These are phyloP conservation scores for Boletus sp. DNA, from an alignment of 768 basidiomycete genomes.

Conservation along the genomic window DNA sequence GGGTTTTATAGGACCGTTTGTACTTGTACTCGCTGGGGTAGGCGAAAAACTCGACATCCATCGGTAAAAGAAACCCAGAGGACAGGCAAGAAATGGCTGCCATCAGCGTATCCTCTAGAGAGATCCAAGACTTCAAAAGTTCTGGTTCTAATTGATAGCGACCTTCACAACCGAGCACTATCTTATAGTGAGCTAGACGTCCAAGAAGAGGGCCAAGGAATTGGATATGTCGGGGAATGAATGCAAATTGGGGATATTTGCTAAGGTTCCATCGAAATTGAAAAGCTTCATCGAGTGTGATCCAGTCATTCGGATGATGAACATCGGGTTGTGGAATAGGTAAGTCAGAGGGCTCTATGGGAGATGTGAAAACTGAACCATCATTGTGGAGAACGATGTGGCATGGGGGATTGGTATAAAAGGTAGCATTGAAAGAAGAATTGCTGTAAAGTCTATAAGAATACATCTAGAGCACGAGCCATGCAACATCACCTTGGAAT, in stretches of 20 bases:
- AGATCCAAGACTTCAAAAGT: neutral
- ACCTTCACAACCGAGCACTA: neutral
- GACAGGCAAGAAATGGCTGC: neutral
- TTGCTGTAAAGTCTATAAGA: no score
- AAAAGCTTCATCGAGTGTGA: no score
- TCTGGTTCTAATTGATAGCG: neutral
- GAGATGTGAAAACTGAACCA: no score
- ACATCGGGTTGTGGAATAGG: no score
- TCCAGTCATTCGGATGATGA: no score
- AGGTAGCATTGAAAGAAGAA: no score
- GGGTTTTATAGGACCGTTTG: neutral
- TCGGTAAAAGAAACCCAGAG: neutral
- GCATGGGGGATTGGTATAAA: no score
- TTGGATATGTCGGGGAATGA: neutral
- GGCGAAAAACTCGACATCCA: neutral
- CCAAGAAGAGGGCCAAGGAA: neutral
- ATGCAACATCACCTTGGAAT: no score
- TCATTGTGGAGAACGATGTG: no score
- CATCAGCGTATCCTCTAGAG: neutral
- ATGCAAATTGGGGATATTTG: neutral
- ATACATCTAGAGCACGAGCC: no score
- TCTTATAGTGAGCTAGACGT: neutral
- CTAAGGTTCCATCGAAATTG: no score
- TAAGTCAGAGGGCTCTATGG: no score
- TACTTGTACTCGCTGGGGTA: neutral